Conservation (phyloP, 1,284 basidiomycete genomes). For the Lentinula novae-zelandiae region DNA sequence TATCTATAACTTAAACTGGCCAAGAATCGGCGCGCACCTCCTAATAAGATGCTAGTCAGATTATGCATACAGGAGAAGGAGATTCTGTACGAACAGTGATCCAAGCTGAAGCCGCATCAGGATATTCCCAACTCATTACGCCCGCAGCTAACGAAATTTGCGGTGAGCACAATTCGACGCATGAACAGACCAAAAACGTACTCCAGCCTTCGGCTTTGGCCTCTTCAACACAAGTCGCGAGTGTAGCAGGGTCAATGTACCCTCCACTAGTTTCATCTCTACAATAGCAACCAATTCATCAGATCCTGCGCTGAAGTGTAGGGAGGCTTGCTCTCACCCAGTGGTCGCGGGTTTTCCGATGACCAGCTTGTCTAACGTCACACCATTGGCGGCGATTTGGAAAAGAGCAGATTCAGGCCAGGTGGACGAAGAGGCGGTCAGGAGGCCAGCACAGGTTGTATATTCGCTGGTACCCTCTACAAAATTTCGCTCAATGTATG, state of each 20-base stretch:
- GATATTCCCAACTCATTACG: slow-evolving; percentile 47
- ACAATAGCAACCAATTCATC: background rate
- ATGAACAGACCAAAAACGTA: slow-evolving; percentile 19
- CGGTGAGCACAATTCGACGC: background rate
- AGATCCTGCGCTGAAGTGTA: background rate
- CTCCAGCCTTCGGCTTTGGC: slow-evolving; percentile 44
- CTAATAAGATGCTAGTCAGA: background rate
- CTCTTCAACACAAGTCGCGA: slow-evolving; percentile 39
- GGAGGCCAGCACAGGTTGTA: slow-evolving; percentile 51
- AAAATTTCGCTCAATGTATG: slow-evolving; percentile 17
- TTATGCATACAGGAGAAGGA: background rate
- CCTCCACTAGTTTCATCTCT: slow-evolving; percentile 28
- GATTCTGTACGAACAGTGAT: background rate
- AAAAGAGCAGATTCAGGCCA: slow-evolving; percentile 48
- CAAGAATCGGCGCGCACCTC: slow-evolving; percentile 3
- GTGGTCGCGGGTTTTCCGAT: slow-evolving; percentile 47
- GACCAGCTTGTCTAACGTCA: slow-evolving; percentile 40
- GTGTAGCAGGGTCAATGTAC: slow-evolving; percentile 38
- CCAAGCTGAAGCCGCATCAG: slow-evolving; percentile 21
- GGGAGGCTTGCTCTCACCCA: slow-evolving; percentile 13
- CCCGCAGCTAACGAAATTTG: slow-evolving; percentile 35
- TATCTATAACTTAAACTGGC: slow-evolving; percentile 4
- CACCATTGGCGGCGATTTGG: slow-evolving; percentile 42
- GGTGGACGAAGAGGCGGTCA: slow-evolving; percentile 47
- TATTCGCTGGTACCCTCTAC: slow-evolving; percentile 56